Evolutionary conservation across 176 grass and related monocot species (phyloP), one percentile per base, ranked within the genome.

Genomic region (Elaeis guineensis): DNA sequence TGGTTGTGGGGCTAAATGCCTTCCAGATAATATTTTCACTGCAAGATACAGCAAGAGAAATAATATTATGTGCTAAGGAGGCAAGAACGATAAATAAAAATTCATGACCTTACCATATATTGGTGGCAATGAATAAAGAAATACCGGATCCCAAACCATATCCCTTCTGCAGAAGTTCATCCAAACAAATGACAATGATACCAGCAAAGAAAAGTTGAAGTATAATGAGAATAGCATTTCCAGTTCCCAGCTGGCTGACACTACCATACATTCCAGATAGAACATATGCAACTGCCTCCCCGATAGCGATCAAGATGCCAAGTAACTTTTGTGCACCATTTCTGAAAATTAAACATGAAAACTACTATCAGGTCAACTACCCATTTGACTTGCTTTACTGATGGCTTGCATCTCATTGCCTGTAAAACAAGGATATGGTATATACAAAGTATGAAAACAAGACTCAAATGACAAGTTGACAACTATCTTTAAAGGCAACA

Each of bases 171-270:
- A 75, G 66, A 67, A 75, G 67, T 63, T 81, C 78, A 75, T 81
- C 78, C 16, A 81, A 63, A 54, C 78, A 81, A 30, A 81, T 81
- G 54, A 81, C 72, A 21, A 76, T 83, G 55, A 83, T 82, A 23
- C 67, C 79, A 28, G 73, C 80, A 53, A 83, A 77, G 74, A 83
- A 83, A 17, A 83, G 73, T 56, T 82, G 73, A 62, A 82, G 80
- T 68, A 82, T 82, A 25, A 77, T 82, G 17, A 82, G 71, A 63
- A 82, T 82, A 24, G 68, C 76, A 66, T 72, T 79, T 23, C 76
- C 76, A 66, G 68, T 79, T 58, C 76, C 76, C 5, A 79, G 76
- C 65, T 67, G 77, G 25, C 69, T 72, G 35, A 72, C 69, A 61
- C 77, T 72, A 5, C 66, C 66, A 14, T 79, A 72, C 76, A 79